Evolutionary conservation across 441 rosid species (phyloP).

Genomic region (Pelargonium fulgidum): DNA sequence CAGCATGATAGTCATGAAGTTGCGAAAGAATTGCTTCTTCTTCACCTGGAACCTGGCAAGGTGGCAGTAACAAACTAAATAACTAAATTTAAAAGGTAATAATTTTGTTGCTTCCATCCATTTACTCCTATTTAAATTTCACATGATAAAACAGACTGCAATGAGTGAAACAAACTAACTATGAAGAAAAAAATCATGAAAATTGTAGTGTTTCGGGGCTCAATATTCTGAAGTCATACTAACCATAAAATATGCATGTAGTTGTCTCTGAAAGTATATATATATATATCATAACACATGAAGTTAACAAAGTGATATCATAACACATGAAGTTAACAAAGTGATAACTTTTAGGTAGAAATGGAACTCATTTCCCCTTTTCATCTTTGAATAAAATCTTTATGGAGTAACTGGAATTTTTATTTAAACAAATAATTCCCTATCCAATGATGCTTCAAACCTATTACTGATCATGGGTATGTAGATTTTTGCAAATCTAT

Average conservation of each 20-base stretch:
- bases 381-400: background rate
- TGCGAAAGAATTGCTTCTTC: constrained; percentile 55
- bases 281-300: background rate
- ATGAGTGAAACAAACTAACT: background rate
- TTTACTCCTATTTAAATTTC: background rate
- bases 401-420: background rate
- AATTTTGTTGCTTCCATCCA: background rate
- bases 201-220: background rate
- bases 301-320: background rate
- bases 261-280: background rate
- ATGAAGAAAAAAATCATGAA: background rate
- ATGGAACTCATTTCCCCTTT: background rate
- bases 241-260: background rate
- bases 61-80: background rate
- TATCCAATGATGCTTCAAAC: background rate
- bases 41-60: constrained; percentile 53
- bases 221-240: background rate
- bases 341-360: background rate
- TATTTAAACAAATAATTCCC: background rate
- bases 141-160: background rate
- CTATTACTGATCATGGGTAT: background rate
- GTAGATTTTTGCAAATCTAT: background rate
- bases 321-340: background rate
- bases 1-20: constrained; percentile 40
- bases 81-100: background rate